Evolutionary conservation across 441 rosid genomes (phyloP).

Genomic region (Bruguiera hainesii): DNA sequence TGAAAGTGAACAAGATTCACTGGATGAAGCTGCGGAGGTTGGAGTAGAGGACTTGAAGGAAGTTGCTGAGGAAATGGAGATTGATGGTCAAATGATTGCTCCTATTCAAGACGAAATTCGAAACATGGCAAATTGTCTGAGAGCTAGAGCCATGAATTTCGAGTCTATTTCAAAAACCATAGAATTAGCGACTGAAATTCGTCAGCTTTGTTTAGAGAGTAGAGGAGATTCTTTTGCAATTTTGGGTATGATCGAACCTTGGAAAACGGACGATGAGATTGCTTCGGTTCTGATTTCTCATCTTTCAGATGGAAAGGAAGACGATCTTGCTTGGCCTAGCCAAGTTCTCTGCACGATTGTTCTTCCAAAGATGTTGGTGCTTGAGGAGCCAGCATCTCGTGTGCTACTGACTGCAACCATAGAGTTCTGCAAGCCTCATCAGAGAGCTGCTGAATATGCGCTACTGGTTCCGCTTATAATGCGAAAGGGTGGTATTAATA

Average conservation of each 20-base stretch:
- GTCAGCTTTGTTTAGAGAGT: slow-evolving; percentile 42
- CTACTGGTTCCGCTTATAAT: slow-evolving; percentile 54
- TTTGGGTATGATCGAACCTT: slow-evolving; percentile 64
- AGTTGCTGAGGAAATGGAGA: slow-evolving; percentile 31
- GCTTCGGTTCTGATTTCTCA: slow-evolving; percentile 53
- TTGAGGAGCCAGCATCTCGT: slow-evolving; percentile 57
- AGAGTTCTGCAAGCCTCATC: slow-evolving; percentile 69
- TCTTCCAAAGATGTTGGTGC: slow-evolving; percentile 64
- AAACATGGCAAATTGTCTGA: slow-evolving; percentile 37
- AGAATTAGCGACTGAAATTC: slow-evolving; percentile 49
- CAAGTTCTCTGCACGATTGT: slow-evolving; percentile 56
- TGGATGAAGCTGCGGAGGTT: slow-evolving; percentile 32
- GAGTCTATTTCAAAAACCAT: slow-evolving; percentile 42
- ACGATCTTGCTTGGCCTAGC: slow-evolving; percentile 59
- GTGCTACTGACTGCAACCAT: slow-evolving; percentile 46
- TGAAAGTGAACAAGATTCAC: slow-evolving; percentile 25
- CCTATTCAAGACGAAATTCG: slow-evolving; percentile 35
- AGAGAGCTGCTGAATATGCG: slow-evolving; percentile 58
- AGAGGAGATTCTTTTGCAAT: slow-evolving; percentile 40
- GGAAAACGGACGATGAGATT: slow-evolving; percentile 70
- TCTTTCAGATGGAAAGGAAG: slow-evolving; percentile 39
- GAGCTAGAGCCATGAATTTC: slow-evolving; percentile 34
- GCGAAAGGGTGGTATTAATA: slow-evolving; percentile 56
- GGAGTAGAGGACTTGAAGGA: slow-evolving; percentile 28
- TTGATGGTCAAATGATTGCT: slow-evolving; percentile 22